Conservation (phyloP, 2,329 filamentous ascomycete genomes). For the Aureobasidium zeae region DNA sequence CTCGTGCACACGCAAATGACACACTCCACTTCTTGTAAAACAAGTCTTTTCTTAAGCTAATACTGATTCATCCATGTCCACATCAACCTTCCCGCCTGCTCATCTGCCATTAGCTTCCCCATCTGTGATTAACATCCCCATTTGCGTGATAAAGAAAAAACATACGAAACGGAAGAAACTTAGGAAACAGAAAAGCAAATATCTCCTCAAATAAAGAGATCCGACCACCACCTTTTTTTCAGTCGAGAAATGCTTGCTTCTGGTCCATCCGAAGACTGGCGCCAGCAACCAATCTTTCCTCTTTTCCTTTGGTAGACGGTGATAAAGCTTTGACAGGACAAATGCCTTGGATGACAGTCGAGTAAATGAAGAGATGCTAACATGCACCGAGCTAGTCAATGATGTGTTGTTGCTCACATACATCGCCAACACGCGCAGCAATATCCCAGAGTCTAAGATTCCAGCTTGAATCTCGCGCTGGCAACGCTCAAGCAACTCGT, state of each 20-base stretch:
- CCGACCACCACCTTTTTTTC: not conserved
- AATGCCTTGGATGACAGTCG: slow-evolving; percentile 6
- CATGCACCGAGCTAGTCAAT: slow-evolving; percentile 8
- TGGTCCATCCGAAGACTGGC: slow-evolving; percentile 11
- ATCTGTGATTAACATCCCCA: too few species aligned
- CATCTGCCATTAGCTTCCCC: too few species aligned
- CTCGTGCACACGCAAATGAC: too few species aligned
- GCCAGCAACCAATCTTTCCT: slow-evolving; percentile 8
- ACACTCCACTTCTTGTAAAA: too few species aligned
- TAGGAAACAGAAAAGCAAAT: slow-evolving; percentile 7
- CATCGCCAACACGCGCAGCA: slow-evolving; percentile 3
- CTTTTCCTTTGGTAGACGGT: slow-evolving; percentile 8
- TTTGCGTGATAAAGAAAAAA: too few species aligned
- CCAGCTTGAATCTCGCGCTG: slow-evolving; percentile 2
- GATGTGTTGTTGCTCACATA: not conserved
- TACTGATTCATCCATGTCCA: too few species aligned
- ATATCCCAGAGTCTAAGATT: slow-evolving; percentile 4
- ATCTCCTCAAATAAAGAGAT: slow-evolving; percentile 4
- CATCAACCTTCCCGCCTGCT: too few species aligned
- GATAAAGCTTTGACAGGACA: slow-evolving; percentile 11
- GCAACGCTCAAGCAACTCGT: slow-evolving; percentile 4
- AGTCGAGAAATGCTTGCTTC: not conserved
- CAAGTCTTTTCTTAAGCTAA: too few species aligned
- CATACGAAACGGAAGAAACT: too few species aligned
- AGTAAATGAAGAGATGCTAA: slow-evolving; percentile 12